A percentile compares a stretch with the other conserved stretches of the same genome.
phyloP scores from a whole-genome alignment of 169 alveolate genomes.

The Plasmodium blacklocki region DNA sequence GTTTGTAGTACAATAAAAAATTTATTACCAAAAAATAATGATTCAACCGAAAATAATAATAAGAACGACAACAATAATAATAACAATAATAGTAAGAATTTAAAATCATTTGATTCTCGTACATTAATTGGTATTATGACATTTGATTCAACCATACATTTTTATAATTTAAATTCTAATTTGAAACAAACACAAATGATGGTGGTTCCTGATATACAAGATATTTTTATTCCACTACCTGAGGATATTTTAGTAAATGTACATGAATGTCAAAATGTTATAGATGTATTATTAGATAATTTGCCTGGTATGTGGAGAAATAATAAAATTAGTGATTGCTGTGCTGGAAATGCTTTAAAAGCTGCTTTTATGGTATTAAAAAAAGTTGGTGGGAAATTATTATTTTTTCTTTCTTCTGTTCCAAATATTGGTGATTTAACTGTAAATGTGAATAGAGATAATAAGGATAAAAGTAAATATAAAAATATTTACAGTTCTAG shows the following conservation, averaged over 20 bases:
- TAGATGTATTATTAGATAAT: slow-evolving; percentile 83
- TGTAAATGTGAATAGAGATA: slow-evolving; percentile 82
- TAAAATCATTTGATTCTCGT: slow-evolving; percentile 85
- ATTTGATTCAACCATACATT: slow-evolving; percentile 95
- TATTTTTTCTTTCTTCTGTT: slow-evolving; percentile 89
- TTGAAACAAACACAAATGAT: slow-evolving; percentile 93
- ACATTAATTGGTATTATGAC: slow-evolving; percentile 95
- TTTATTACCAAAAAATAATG: slow-evolving; percentile 54
- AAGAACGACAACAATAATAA: background rate
- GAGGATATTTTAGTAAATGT: slow-evolving; percentile 91
- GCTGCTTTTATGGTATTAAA: slow-evolving; percentile 93
- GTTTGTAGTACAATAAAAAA: slow-evolving; percentile 91
- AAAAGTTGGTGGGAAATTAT: slow-evolving; percentile 95
- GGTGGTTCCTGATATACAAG: slow-evolving; percentile 93
- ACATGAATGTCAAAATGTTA: slow-evolving; percentile 85
- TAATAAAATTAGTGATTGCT: slow-evolving; percentile 86
- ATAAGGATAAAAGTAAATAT: slow-evolving; percentile 74
- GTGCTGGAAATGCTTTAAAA: slow-evolving; percentile 91
- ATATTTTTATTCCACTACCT: slow-evolving; percentile 95
- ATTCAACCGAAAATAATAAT: background rate
- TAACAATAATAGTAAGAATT: slow-evolving; percentile 26
- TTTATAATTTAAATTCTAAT: slow-evolving; percentile 90
- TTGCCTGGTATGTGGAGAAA: slow-evolving; percentile 91
- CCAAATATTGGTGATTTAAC: slow-evolving; percentile 90
- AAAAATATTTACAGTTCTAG: slow-evolving; percentile 63